phyloP scores from a whole-genome alignment of 768 basidiomycete genomes.

The Boletus tomentosulus region DNA sequence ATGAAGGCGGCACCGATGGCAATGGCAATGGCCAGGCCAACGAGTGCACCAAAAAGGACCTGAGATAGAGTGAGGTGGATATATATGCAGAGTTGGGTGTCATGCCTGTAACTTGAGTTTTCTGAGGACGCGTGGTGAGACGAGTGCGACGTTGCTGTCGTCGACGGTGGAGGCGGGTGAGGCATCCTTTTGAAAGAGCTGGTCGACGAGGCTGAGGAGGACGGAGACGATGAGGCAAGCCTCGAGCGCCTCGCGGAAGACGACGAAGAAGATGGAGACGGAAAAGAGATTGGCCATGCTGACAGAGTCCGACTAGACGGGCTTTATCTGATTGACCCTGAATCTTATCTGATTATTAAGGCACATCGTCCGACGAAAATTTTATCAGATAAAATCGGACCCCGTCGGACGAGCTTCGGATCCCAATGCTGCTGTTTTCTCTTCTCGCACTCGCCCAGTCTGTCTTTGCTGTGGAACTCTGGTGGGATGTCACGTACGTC shows the following conservation, averaged over 20 bases:
- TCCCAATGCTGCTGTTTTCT: neutral
- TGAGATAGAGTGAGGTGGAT: constrained; percentile 21
- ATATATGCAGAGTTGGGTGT: neutral
- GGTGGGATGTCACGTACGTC: constrained; percentile 93
- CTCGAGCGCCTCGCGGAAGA: constrained; percentile 93
- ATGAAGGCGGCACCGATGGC: constrained; percentile 90
- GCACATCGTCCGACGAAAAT: neutral
- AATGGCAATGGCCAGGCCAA: constrained; percentile 76
- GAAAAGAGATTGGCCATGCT: constrained; percentile 60
- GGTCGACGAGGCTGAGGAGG: constrained; percentile 87
- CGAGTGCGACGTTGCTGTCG: constrained; percentile 26
- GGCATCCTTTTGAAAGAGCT: constrained; percentile 50
- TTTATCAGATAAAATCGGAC: constrained; percentile 5
- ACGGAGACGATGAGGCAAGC: constrained; percentile 90
- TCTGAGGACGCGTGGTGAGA: constrained; percentile 48
- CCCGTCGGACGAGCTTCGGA: no score
- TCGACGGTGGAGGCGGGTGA: no score
- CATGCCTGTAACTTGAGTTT: constrained; percentile 67
- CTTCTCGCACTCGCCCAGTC: constrained; percentile 28
- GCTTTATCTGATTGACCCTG: constrained; percentile 5
- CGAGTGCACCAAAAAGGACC: constrained; percentile 71
- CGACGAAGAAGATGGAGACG: constrained; percentile 93
- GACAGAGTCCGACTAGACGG: neutral
- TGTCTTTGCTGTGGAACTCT: constrained; percentile 61
- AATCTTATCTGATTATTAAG: neutral